Base-by-base conservation (phyloP, 768 basidiomycete species). In the Boletus bicolor region DNA sequence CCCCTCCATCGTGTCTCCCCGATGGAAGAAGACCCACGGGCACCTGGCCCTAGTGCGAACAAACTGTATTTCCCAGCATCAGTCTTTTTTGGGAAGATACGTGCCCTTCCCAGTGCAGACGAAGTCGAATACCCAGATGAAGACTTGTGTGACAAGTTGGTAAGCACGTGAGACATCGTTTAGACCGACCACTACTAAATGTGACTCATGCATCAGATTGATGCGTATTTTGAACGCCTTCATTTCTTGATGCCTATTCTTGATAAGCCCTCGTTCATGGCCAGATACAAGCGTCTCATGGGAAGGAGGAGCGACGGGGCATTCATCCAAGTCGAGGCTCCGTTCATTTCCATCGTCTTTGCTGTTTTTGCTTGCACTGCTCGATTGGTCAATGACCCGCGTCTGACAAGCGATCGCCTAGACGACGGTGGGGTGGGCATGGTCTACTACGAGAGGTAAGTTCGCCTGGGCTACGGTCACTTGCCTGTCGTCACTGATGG, bases 341-440 rank as follows among this genome's bases (percentile, higher is more conserved):
- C 89, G 5, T 95, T 95, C 73, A 77, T 91, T 17, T 83, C 90
- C 12, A 80, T 93, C 35, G 73, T 93, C 37, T 95, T 94, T 65
- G 85, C 91, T n/a, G 79, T 94, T 28, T 95, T 94, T 67, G 90
- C 93, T n/a, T 88, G 91, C 59, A 83, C 91, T 7, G 89, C 92
- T 28, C 82, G 85, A 62, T 79, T 93, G 38, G 81, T 93, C 15
- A 81, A 87, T 49, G 92, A 93, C 68, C 75, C 82, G 24, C 84
- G 91, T 48, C 71, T 91, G 47, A 76, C 74, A 51, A 80, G 78
- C 35, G 83, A 83, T 51, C 78, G 79, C 41, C 72, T 74, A 17
- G 89, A 89, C 60, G 88, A 89, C 57, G 91, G 87, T 45, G 92
- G 91, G 19, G 87, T 91, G 82, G 91, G 89, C 30, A 90, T 92